Percentiles rank a stretch among this genome's conserved stretches.
Conservation (phyloP, 73 alveolate genomes). For the Uronychia binucleata region DNA sequence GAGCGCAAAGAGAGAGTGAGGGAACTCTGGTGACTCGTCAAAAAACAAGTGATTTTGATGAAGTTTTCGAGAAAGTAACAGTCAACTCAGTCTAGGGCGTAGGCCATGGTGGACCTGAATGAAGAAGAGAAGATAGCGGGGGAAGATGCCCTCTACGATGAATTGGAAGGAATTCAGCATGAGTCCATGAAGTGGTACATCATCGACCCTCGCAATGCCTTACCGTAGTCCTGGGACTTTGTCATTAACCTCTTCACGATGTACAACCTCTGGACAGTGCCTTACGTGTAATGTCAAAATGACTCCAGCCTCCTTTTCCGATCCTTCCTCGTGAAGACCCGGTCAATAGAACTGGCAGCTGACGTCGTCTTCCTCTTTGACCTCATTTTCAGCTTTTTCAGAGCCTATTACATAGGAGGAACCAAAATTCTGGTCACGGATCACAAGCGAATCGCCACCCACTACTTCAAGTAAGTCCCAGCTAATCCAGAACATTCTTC, state of each 20-base stretch:
- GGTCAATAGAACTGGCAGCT: slow-evolving; percentile 6
- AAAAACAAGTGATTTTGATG: not conserved
- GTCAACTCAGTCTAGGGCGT: not conserved
- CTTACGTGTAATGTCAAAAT: slow-evolving; percentile 20
- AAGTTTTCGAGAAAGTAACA: not conserved
- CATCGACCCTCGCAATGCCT: slow-evolving; percentile 9
- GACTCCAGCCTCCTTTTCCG: not conserved
- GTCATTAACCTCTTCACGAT: slow-evolving; percentile 29
- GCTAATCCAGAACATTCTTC: slow-evolving; percentile 18
- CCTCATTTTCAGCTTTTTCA: slow-evolving; percentile 34
- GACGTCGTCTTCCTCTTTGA: slow-evolving; percentile 27
- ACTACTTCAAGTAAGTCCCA: not conserved
- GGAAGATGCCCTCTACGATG: not conserved
- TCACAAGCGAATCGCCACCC: not conserved
- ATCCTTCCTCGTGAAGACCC: not conserved
- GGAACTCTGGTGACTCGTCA: not conserved
- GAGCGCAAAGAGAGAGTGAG: not conserved
- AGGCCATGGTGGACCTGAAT: not conserved
- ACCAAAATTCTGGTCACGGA: not conserved
- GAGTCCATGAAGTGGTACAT: slow-evolving; percentile 22
- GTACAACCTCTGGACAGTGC: slow-evolving; percentile 21
- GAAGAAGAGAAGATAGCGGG: not conserved
- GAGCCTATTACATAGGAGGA: not conserved
- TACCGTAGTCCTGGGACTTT: slow-evolving; percentile 27
- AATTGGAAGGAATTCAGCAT: too few species aligned